phyloP scores from a whole-genome alignment of 352 stramenopile genomes.

The Detonula confervacea region DNA sequence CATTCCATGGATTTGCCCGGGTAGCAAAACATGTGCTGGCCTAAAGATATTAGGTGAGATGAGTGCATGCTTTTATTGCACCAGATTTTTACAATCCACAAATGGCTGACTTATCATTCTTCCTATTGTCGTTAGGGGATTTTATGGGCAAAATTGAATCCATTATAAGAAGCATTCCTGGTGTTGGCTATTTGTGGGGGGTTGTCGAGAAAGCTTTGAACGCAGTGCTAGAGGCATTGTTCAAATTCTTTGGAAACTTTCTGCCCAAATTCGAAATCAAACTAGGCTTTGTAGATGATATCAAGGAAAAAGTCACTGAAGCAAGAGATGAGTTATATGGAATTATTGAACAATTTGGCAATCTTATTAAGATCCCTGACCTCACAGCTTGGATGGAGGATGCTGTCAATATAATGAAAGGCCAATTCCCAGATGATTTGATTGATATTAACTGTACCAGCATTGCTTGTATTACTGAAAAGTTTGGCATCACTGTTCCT shows the following conservation, averaged over 20 bases:
- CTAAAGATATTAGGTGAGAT: conserved; percentile 18
- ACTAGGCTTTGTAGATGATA: conserved; percentile 9
- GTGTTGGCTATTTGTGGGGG: conserved; percentile 5
- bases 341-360: not conserved
- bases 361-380: not conserved
- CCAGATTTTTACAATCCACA: no score
- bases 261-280: conserved; percentile 5
- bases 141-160: no score
- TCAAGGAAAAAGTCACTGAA: not conserved
- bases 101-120: no score
- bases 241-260: conserved; percentile 7
- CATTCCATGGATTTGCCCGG: not conserved
- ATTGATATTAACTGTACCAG: conserved; percentile 6
- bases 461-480: not conserved
- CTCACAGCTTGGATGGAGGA: not conserved
- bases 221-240: not conserved
- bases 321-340: conserved; percentile 5
- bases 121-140: no score
- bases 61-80: no score
- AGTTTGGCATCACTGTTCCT: not conserved
- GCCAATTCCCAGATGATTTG: not conserved
- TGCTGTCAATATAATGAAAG: not conserved
- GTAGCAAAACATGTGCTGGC: conserved; percentile 3
- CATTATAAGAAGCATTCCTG: conserved; percentile 9
- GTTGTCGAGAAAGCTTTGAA: not conserved